Evolutionary conservation across 306 rosid species (phyloP).

Genomic region (Senna siamea): DNA sequence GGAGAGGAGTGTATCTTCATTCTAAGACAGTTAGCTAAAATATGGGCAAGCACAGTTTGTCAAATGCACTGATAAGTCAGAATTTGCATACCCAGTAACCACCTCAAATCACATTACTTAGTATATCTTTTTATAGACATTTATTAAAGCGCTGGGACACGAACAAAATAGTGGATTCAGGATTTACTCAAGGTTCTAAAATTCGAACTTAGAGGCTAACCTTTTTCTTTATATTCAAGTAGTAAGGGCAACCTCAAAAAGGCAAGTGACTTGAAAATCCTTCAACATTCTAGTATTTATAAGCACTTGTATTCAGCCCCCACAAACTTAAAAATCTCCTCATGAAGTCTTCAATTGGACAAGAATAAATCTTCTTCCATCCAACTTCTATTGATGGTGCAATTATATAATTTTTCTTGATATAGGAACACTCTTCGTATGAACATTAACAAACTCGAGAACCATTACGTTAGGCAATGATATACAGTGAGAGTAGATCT

Average conservation of each 20-base stretch:
- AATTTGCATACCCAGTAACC: conserved; percentile 48
- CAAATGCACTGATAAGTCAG: conserved; percentile 46
- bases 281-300: conserved; percentile 72
- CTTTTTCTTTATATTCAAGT: conserved; percentile 80
- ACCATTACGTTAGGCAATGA: conserved; percentile 78
- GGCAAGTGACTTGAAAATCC: conserved; percentile 82
- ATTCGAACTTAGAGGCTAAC: conserved; percentile 67
- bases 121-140: conserved; percentile 58
- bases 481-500: conserved; percentile 72
- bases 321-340: conserved; percentile 61
- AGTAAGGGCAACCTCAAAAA: conserved; percentile 73
- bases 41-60: conserved; percentile 36
- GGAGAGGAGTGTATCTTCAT: conserved; percentile 45
- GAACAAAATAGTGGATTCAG: conserved; percentile 52
- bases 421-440: conserved; percentile 60
- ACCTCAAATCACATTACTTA: conserved; percentile 50
- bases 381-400: conserved; percentile 72
- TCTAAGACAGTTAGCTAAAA: conserved; percentile 40
- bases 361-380: conserved; percentile 71
- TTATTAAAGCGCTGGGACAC: conserved; percentile 45
- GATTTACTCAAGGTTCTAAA: conserved; percentile 58
- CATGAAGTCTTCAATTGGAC: conserved; percentile 69
- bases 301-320: conserved; percentile 76
- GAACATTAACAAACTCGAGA: conserved; percentile 70
- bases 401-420: conserved; percentile 70